Evolutionary conservation across 1,139 yeast species (phyloP), one percentile per base, ranked within the genome.

Genomic region (Yamadazyma blattariae): DNA sequence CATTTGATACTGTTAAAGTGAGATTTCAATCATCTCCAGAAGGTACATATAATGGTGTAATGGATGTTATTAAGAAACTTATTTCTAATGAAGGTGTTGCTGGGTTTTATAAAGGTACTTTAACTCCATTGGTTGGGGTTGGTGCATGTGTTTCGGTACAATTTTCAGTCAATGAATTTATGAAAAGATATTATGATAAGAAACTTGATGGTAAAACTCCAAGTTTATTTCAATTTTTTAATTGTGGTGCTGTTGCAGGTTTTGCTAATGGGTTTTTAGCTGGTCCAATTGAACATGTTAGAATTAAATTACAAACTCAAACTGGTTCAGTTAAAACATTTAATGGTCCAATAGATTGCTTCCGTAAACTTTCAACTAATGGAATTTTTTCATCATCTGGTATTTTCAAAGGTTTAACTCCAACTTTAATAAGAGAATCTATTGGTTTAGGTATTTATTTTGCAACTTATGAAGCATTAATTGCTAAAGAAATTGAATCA

Each of bases 141-240:
- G 97, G 97, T 38, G 96, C 96, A 0, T 85, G 95, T 67, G 85
- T 89, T 14, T 86, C 96, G 3, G 84, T 89, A 29, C 77, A 71
- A 46, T 71, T 71, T 54, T 92, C 96, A 30, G 95, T 88, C 27
- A 90, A 90, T 55, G 97, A 92, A 57, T 86, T 74, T 51, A 88
- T 90, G 96, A 92, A 92, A 62, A 73, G 97, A 50, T 60, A 70
- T 44, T 85, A 81, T 52, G 67, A 62, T 39, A 61, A 67, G 35
- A 56, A 55, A 32, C 54, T 66, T 23, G 52, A 59, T 28, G 70
- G 81, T 33, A 57, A 59, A 24, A 62, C 71, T 4, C 62, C 74
- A 41, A 54, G 67, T 24, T 64, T 74, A 34, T 39, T 57, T 15
- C 94, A 89, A 55, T 88, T 78, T 50, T 88, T 87, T 63, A 52